phyloP scores from a whole-genome alignment of 75 land plant species.

The Ceratopteris richardii region DNA sequence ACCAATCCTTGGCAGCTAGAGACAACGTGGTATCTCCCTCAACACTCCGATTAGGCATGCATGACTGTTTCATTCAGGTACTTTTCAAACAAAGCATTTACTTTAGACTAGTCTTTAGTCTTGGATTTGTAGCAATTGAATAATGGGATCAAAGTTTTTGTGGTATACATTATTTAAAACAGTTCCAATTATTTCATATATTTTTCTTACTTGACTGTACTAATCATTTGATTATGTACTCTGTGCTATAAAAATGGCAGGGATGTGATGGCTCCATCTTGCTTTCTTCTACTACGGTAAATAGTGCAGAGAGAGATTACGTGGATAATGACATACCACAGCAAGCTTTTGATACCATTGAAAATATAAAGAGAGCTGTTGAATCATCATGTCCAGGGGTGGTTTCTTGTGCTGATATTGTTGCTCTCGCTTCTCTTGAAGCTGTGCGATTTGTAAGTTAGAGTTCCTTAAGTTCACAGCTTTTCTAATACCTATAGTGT shows the following conservation, averaged over 20 bases:
- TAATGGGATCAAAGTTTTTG: not conserved
- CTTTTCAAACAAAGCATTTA: not conserved
- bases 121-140: not conserved
- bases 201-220: not conserved
- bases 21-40: conserved; percentile 16
- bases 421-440: conserved; percentile 24
- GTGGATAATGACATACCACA: conserved; percentile 25
- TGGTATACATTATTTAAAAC: not conserved
- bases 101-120: not conserved
- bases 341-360: conserved; percentile 24
- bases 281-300: conserved; percentile 17
- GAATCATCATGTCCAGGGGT: conserved; percentile 21
- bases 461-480: too few species aligned
- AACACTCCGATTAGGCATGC: conserved; percentile 7
- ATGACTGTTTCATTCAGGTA: conserved; percentile 19
- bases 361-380: conserved; percentile 12
- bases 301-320: conserved; percentile 24
- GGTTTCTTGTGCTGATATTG: conserved; percentile 33
- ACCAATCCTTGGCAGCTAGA: conserved; percentile 4
- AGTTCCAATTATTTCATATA: too few species aligned
- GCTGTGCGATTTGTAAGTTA: conserved; percentile 21
- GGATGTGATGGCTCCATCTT: conserved; percentile 35
- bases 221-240: too few species aligned
- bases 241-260: too few species aligned
- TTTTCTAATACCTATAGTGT: too few species aligned